Base-by-base conservation (phyloP, 2,329 filamentous ascomycete species). In the Dichotomopilus funicola region DNA sequence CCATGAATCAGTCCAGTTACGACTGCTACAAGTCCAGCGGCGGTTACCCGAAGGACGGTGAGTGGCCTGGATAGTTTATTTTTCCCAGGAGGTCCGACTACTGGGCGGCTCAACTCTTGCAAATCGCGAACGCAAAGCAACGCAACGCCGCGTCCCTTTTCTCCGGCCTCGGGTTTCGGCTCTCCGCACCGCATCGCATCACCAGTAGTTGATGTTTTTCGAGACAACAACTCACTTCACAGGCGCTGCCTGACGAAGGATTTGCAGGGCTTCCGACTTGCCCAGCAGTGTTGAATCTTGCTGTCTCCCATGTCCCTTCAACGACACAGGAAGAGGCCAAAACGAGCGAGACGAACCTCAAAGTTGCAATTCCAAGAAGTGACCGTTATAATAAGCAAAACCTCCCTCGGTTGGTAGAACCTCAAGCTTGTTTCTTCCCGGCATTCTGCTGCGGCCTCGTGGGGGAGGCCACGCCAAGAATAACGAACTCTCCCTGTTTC, bases 11-110 rank as follows among this genome's bases (percentile, higher is more conserved):
- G 1, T 7, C 46, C 42, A 40, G 45, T 40, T 45, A 31, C 40
- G 55, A 36, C 44, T 49, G 38, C 55, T 53, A 47, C 50, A 46
- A 27, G 33, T 34, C 40, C 55, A 57, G 46, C 51, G 13, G 55
- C 43, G 38, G 43, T 44, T 44, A 38, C 38, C 54, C 49, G 54
- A 48, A 12, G 12, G 12, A 9, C 31, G 35, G 27, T 55, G 42
- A 48, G 40, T 51, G 46, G 45, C 12, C 34, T 43, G 44, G 33
- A 35, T 34, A 41, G 27, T 42, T 38, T 38, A 38, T 12, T 38
- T 12, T 8, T 9, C 8, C 37, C 12, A 42, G 11, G 6, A 42
- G 3, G 6, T 42, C 6, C 40, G 19, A 27, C 19, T 2, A 27
- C 19, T 27, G 19, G 19, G 19, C 19, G 19, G 19, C 19, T 27